Conservation (phyloP, 495 filamentous ascomycete genomes). For the Lepidopterella palustris region DNA sequence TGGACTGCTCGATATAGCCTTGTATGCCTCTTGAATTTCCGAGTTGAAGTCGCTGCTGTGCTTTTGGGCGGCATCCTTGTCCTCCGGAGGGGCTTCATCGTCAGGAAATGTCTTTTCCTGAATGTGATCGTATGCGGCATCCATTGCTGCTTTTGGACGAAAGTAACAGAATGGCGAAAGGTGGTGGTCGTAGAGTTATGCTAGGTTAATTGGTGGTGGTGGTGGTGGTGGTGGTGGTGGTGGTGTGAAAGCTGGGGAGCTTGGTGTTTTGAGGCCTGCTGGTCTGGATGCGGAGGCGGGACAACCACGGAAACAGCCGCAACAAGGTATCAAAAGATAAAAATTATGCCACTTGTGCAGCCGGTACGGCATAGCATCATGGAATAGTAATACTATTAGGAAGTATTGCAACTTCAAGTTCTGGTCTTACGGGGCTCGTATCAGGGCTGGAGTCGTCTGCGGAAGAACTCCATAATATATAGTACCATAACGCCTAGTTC, state of each 20-base stretch:
- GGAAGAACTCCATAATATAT: too few relatives aligned
- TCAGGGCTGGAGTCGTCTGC: too few relatives aligned
- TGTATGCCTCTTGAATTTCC: constrained; percentile 93
- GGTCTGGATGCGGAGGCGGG: constrained; percentile 6
- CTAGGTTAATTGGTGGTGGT: background rate
- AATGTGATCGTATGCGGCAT: constrained; percentile 96
- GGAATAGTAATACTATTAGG: too few relatives aligned
- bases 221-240: background rate
- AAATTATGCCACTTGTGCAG: too few relatives aligned
- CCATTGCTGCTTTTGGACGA: constrained; percentile 52
- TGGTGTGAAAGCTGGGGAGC: background rate
- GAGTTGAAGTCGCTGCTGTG: constrained; percentile 59
- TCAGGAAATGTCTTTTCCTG: constrained; percentile 71
- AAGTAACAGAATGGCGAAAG: background rate
- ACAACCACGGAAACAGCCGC: constrained; percentile 35
- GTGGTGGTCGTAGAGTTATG: background rate
- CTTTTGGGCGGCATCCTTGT: constrained; percentile 45
- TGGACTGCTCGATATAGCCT: constrained; percentile 79
- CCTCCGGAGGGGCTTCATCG: constrained; percentile 41
- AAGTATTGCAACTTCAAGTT: too few relatives aligned
- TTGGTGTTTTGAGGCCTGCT: background rate
- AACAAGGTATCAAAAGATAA: too few relatives aligned
- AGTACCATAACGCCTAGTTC: too few relatives aligned
- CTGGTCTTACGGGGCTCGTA: too few relatives aligned
- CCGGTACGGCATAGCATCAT: too few relatives aligned